Evolutionary conservation across 768 basidiomycete species (phyloP).

Genomic region (Leccinum olivaceopallidum): DNA sequence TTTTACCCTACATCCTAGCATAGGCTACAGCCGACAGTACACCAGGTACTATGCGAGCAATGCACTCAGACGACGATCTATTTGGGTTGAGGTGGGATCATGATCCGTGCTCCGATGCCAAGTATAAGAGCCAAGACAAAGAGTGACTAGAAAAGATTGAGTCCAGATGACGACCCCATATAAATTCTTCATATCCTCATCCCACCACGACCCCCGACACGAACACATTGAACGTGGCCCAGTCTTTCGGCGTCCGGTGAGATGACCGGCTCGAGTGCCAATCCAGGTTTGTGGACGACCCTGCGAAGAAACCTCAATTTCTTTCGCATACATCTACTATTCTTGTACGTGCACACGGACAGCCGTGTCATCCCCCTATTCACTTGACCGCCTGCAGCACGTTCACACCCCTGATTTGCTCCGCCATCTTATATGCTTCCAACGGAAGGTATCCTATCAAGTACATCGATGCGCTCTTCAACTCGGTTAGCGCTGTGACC

Average conservation of each 20-base stretch:
- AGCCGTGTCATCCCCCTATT: neutral
- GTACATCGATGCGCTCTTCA: constrained; percentile 79
- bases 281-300: constrained; percentile 18
- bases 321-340: constrained; percentile 59
- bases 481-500: constrained; percentile 74
- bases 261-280: constrained; percentile 11
- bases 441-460: constrained; percentile 71
- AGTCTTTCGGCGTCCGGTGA: neutral
- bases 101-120: no score
- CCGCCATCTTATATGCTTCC: constrained; percentile 78
- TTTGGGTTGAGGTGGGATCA: neutral
- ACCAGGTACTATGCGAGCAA: constrained; percentile 24
- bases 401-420: constrained; percentile 76
- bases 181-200: neutral
- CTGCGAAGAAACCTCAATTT: constrained; percentile 60
- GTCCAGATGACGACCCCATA: no score
- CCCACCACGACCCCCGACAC: neutral
- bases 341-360: constrained; percentile 48
- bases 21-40: constrained; percentile 27
- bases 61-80: constrained; percentile 20
- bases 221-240: neutral
- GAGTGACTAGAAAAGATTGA: no score
- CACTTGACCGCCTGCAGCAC: constrained; percentile 44
- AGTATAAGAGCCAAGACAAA: no score
- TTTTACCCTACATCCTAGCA: constrained; percentile 17